Evolutionary conservation across 306 rosid genomes (phyloP), one percentile per base, ranked within the genome.

Genomic region (Ormosia semicastrata): DNA sequence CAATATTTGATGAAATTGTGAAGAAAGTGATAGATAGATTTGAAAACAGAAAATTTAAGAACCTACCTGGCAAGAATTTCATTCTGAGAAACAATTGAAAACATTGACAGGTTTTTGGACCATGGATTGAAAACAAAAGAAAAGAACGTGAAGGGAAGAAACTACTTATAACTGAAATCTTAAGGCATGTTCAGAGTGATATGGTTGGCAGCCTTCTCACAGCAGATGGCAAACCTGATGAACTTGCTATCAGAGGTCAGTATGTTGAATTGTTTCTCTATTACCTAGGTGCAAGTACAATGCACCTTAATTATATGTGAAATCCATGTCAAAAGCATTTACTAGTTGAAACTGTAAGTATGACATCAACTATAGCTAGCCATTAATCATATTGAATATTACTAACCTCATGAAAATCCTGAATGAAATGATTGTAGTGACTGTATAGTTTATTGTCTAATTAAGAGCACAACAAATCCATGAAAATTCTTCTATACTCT

Each of bases 81-180:
- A 24, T 30, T 37, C 9, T 79, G 7, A 36, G 17, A 14, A 34
- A 6, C 6, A 24, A 43, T 44, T 41, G 39, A 18, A 71, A 70
- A 13, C 34, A 75, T 36, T 53, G 47, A 52, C 83, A 89, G 91
- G 88, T 71, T 36, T 87, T 78, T 87, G 85, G 82, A 79, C 89
- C 91, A 14, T 89, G 91, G 93, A 73, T 81, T 58, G 63, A 83
- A 82, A 83, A 81, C 54, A 85, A 44, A 71, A 70, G 72, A n/a
- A 71, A 33, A 63, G 88, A 85, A 57, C 43, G 34, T 11, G 83
- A 85, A 56, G 81, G 57, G 70, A 85, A 62, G 85, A 77, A 71
- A 49, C 67, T 24, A 54, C 66, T 85, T 50, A 77, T 81, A 65
- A 39, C 32, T 65, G 85, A 81, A 81, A 65, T 85, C 47, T 70